Evolutionary conservation across 1,284 basidiomycete species (phyloP).

Genomic region (Cerioporus squamosus): DNA sequence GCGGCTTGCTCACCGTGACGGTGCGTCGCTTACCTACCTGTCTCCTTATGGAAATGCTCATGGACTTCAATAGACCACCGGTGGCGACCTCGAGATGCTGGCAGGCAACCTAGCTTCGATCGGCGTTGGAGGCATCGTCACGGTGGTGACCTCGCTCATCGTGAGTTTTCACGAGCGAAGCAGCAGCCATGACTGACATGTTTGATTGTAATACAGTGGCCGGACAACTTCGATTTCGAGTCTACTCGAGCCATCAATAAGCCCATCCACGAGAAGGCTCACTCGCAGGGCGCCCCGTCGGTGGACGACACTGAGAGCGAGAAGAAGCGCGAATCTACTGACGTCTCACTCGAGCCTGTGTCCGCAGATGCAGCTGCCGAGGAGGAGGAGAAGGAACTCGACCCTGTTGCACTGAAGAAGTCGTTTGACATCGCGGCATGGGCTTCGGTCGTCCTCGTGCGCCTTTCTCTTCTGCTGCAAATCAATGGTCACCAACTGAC

Average conservation of each 20-base stretch:
- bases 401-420: conserved; percentile 63
- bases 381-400: conserved; percentile 59
- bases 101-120: conserved; percentile 90
- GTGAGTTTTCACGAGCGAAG: conserved; percentile 39
- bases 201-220: conserved; percentile 65
- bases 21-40: conserved; percentile 41
- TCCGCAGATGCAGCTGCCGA: conserved; percentile 40
- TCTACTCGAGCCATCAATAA: conserved; percentile 78
- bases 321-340: conserved; percentile 42
- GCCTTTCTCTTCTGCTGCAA: conserved; percentile 29
- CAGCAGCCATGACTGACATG: background rate
- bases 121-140: conserved; percentile 79
- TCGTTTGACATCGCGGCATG: conserved; percentile 81
- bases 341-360: conserved; percentile 35
- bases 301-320: conserved; percentile 39
- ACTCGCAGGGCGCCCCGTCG: conserved; percentile 7
- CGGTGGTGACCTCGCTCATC: conserved; percentile 64
- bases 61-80: conserved; percentile 40
- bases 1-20: conserved; percentile 72
- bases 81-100: conserved; percentile 82
- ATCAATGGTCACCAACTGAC: background rate
- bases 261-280: conserved; percentile 32
- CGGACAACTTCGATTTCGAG: conserved; percentile 82
- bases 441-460: conserved; percentile 69
- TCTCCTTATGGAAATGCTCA: conserved; percentile 1